These are phyloP conservation scores for Fennellomyces sp. DNA, from an alignment of 371 early-diverging fungal genomes.

Conservation along the genomic window DNA sequence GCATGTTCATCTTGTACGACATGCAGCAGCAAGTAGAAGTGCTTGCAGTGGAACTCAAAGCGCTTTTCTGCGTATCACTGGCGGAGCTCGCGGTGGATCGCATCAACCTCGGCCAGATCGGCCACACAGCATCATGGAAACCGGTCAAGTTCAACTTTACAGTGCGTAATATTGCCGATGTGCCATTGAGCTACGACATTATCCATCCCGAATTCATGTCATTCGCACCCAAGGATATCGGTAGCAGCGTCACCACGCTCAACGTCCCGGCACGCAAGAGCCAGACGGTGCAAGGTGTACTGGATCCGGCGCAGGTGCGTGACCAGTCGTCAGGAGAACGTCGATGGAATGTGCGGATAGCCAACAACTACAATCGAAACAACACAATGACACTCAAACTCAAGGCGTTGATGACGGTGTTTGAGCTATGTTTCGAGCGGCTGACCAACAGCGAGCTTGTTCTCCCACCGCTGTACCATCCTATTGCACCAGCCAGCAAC, in stretches of 20 bases:
- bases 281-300: slow-evolving; percentile 48
- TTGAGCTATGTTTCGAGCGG: slow-evolving; percentile 81
- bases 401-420: slow-evolving; percentile 66
- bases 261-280: slow-evolving; percentile 36
- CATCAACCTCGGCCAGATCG: slow-evolving; percentile 78
- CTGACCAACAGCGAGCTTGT: slow-evolving; percentile 67
- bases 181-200: slow-evolving; percentile 66
- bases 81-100: slow-evolving; percentile 57
- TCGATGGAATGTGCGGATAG: slow-evolving; percentile 51
- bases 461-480: slow-evolving; percentile 76
- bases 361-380: slow-evolving; percentile 70
- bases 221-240: slow-evolving; percentile 28
- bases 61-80: slow-evolving; percentile 64
- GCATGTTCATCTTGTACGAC: slow-evolving; percentile 67
- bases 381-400: slow-evolving; percentile 61
- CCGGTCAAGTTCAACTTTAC: slow-evolving; percentile 61
- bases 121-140: slow-evolving; percentile 77
- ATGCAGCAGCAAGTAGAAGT: slow-evolving; percentile 51
- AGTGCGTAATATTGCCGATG: slow-evolving; percentile 66
- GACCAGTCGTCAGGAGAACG: slow-evolving; percentile 57
- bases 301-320: slow-evolving; percentile 64
- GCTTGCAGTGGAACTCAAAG: slow-evolving; percentile 61
- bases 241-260: slow-evolving; percentile 8
- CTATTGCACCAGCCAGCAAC: slow-evolving; percentile 45
- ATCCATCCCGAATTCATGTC: slow-evolving; percentile 53